Percentiles rank a stretch among this genome's conserved stretches.
Evolutionary conservation across 208 protist species (phyloP).

Genomic region (Leishmania tarentolae): DNA sequence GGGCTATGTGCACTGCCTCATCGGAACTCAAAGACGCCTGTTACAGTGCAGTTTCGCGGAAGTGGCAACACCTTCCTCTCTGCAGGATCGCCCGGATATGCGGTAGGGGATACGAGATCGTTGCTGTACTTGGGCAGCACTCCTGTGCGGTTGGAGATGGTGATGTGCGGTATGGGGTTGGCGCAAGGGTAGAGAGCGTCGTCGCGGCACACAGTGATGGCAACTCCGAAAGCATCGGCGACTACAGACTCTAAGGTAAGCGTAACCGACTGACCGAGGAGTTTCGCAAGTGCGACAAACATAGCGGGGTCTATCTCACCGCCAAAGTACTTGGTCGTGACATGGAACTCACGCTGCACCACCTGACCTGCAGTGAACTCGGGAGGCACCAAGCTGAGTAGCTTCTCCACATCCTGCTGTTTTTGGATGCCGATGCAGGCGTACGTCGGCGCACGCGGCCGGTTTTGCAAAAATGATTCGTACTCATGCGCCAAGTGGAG

Average conservation of each 20-base stretch:
- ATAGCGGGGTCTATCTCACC: slow-evolving; percentile 35
- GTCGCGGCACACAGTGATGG: slow-evolving; percentile 31
- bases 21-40: slow-evolving; percentile 31
- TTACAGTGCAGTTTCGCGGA: slow-evolving; percentile 15
- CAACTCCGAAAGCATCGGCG: slow-evolving; percentile 43
- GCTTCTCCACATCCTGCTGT: slow-evolving; percentile 7
- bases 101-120: slow-evolving; percentile 34
- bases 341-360: slow-evolving; percentile 40
- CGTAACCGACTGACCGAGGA: slow-evolving; percentile 30
- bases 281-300: slow-evolving; percentile 35
- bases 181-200: slow-evolving; percentile 44
- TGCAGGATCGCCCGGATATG: slow-evolving; percentile 16
- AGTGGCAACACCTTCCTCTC: slow-evolving; percentile 21
- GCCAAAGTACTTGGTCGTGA: slow-evolving; percentile 52
- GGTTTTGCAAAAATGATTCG: slow-evolving; percentile 29
- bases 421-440: slow-evolving; percentile 22
- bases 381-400: slow-evolving; percentile 16
- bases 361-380: slow-evolving; percentile 16
- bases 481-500: slow-evolving; percentile 25
- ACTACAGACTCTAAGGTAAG: slow-evolving; percentile 46
- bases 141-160: slow-evolving; percentile 45
- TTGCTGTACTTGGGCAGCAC: slow-evolving; percentile 71
- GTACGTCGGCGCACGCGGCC: slow-evolving; percentile 26
- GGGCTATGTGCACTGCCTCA: neutral
- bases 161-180: slow-evolving; percentile 60